Base-by-base conservation (phyloP, 2,329 filamentous ascomycete species). In the Phaeosphaeriaceae sp. region DNA sequence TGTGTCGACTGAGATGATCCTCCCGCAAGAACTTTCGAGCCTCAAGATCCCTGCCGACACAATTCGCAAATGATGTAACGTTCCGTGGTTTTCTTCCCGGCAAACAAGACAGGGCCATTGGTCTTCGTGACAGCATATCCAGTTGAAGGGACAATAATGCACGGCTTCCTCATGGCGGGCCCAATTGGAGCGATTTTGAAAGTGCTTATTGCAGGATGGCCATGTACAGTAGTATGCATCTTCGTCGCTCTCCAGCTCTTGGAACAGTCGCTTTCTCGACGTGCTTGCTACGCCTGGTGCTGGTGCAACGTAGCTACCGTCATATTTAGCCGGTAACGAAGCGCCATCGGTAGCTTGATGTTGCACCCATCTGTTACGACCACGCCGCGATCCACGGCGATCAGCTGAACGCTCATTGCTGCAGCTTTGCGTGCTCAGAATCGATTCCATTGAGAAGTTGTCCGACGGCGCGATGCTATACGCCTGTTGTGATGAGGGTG, bases 101-200 rank as follows among this genome's bases (percentile, higher is more conserved):
- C 42, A 45, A 21, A 58, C 7, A 6, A 22, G 42, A 3, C 7
- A 42, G 21, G 13, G 10, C 7, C 1, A 11, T 13, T 3, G n/a
- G 1, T 21, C 7, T 6, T 17, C 20, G 2, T 42, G n/a, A 22
- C 49, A 58, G 15, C 60, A 63, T 1, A 58, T 36, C 60, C 60
- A 63, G 7, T 48, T 40, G 33, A 58, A 54, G 1, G 57, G 60
- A 13, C 20, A 52, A 20, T 63, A 45, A 22, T 63, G 60, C 1
- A 56, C 15, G 0, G 57, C 57, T 31, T 58, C 47, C n/a, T 63
- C 60, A 17, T 63, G 60, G 2, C 57, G 52, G 0, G 36, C 25
- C 60, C 60, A 63, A 3, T 36, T 54, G 13, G 7, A 56, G 1
- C 40, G 22, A 27, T 33, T 33, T 6, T 1, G 10, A 13, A 63